Evolutionary conservation across 192 early-diverging fungal genomes (phyloP).

Genomic region (Entomortierella lignicola): DNA sequence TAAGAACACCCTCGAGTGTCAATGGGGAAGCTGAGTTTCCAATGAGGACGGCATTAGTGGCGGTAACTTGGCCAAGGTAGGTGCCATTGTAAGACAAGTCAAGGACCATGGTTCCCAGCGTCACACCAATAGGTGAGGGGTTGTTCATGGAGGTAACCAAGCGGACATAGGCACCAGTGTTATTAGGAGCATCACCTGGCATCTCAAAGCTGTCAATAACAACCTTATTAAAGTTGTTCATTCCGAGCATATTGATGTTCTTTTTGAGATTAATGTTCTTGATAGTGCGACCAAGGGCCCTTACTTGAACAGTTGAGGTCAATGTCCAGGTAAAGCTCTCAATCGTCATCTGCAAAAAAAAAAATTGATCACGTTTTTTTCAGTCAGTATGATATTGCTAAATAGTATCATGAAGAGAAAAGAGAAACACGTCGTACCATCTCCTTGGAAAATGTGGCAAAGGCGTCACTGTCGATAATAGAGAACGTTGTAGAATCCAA

Average conservation of each 20-base stretch:
- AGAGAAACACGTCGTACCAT: slow-evolving; percentile 41
- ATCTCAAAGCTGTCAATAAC: slow-evolving; percentile 62
- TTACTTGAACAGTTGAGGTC: slow-evolving; percentile 31
- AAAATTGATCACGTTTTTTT: not conserved
- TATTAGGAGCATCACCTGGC: slow-evolving; percentile 65
- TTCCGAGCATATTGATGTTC: slow-evolving; percentile 42
- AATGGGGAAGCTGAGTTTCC: slow-evolving; percentile 58
- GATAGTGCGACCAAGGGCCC: slow-evolving; percentile 37
- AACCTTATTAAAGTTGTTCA: slow-evolving; percentile 65
- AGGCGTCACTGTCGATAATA: slow-evolving; percentile 54
- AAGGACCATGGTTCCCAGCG: slow-evolving; percentile 66
- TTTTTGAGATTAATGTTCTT: slow-evolving; percentile 33
- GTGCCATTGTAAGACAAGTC: slow-evolving; percentile 60
- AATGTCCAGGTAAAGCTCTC: slow-evolving; percentile 41
- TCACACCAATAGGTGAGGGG: slow-evolving; percentile 65
- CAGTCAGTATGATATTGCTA: too few relatives aligned
- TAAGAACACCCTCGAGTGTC: slow-evolving; percentile 58
- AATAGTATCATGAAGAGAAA: too few relatives aligned
- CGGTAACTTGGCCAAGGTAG: slow-evolving; percentile 60
- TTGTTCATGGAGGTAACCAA: slow-evolving; percentile 63
- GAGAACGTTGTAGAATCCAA: slow-evolving; percentile 55
- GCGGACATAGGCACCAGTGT: slow-evolving; percentile 62
- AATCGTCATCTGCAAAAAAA: slow-evolving; percentile 26
- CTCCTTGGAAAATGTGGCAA: slow-evolving; percentile 59
- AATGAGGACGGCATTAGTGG: slow-evolving; percentile 56